Evolutionary conservation across 139 green algal genomes (phyloP).

Genomic region (Chlamydomonas schloesseri): DNA sequence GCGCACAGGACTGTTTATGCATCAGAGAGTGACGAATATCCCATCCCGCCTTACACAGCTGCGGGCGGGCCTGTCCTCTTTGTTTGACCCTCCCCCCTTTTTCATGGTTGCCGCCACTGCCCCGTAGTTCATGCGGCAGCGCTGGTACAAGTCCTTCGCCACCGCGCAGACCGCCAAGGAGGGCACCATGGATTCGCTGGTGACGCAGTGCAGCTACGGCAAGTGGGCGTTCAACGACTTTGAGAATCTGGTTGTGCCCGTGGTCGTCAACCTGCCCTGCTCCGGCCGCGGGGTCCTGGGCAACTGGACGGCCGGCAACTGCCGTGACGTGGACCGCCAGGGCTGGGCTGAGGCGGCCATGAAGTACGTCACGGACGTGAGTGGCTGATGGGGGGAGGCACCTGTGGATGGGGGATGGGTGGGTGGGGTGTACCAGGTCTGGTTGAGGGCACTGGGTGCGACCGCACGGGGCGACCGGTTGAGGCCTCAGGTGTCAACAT

Average conservation of each 20-base stretch:
- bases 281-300: neutral
- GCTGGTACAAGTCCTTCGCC: neutral
- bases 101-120: no score
- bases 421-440: no score
- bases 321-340: neutral
- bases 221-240: neutral
- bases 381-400: neutral
- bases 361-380: neutral
- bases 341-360: neutral
- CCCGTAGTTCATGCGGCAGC: neutral
- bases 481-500: no score
- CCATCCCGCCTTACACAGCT: no score
- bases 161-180: neutral
- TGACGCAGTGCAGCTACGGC: conserved; percentile 1
- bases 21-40: no score
- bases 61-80: no score
- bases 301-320: neutral
- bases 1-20: no score
- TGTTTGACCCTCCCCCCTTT: no score
- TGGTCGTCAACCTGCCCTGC: neutral
- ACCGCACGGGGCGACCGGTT: no score
- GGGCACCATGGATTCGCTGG: neutral
- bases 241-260: neutral
- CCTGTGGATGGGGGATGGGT: no score
- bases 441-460: no score